These are phyloP conservation scores for Phaeosphaeriaceae sp. DNA, from an alignment of 2,329 filamentous ascomycete genomes.

Conservation along the genomic window DNA sequence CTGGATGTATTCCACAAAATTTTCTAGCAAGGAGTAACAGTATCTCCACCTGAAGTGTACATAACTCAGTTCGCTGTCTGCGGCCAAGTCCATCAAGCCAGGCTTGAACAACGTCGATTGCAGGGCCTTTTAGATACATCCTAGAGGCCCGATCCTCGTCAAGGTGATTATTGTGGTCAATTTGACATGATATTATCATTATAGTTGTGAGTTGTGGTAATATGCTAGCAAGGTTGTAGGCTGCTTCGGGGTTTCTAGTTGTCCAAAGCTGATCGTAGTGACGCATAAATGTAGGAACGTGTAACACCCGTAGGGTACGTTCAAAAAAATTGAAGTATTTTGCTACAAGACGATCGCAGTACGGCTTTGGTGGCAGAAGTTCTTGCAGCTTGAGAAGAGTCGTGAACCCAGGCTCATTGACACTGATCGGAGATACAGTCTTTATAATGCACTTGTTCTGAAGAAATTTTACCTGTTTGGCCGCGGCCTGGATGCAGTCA, in stretches of 20 bases:
- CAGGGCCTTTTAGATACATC: slow-evolving; percentile 18
- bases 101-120: slow-evolving; percentile 23
- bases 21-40: slow-evolving; percentile 22
- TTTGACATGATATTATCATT: slow-evolving; percentile 29
- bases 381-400: slow-evolving; percentile 26
- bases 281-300: slow-evolving; percentile 31
- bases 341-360: slow-evolving; percentile 28
- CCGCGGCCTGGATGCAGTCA: slow-evolving; percentile 18
- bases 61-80: slow-evolving; percentile 27
- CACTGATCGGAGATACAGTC: slow-evolving; percentile 14
- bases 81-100: slow-evolving; percentile 31
- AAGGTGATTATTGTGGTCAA: slow-evolving; percentile 14
- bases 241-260: slow-evolving; percentile 9
- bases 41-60: slow-evolving; percentile 26
- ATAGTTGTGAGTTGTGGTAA: slow-evolving; percentile 27
- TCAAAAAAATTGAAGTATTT: slow-evolving; percentile 31
- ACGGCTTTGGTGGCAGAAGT: slow-evolving; percentile 24
- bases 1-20: slow-evolving; percentile 15
- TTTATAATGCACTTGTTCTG: slow-evolving; percentile 19
- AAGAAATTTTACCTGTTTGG: slow-evolving; percentile 24
- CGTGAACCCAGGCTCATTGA: slow-evolving; percentile 13
- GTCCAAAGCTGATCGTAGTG: slow-evolving; percentile 30
- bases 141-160: slow-evolving; percentile 12
- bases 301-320: slow-evolving; percentile 31
- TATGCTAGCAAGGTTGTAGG: slow-evolving; percentile 26